Percentiles rank a stretch among this genome's conserved stretches.
Evolutionary conservation across 2,329 filamentous ascomycete species (phyloP).

Genomic region (Achaetomium macrosporum): DNA sequence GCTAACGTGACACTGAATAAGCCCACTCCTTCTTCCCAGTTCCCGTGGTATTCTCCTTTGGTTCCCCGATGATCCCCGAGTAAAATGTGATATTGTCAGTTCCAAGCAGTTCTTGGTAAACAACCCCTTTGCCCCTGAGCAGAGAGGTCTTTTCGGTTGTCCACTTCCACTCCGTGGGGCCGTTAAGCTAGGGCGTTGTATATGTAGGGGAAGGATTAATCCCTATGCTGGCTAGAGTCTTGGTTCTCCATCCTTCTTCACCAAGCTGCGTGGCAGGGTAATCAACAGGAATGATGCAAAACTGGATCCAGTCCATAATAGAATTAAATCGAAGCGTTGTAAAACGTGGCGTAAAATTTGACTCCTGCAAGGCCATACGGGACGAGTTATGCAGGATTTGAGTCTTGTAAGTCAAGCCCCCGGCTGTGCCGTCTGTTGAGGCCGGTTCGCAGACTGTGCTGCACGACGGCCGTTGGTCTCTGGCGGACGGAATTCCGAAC

Average conservation of each 20-base stretch:
- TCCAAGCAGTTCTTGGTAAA: too few species aligned
- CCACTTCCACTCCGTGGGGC: too few species aligned
- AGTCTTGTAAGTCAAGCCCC: not conserved
- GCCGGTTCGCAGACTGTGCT: not conserved
- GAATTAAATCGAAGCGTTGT: slow-evolving; percentile 5
- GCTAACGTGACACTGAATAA: not conserved
- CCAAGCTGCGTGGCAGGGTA: not conserved
- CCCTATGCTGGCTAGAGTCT: not conserved
- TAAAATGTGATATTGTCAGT: not conserved
- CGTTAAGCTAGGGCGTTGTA: too few species aligned
- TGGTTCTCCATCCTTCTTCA: not conserved
- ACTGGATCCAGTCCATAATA: slow-evolving; percentile 11
- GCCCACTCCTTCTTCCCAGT: not conserved
- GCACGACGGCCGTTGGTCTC: not conserved
- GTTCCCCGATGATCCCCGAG: not conserved
- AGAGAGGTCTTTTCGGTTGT: too few species aligned
- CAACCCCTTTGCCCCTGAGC: too few species aligned
- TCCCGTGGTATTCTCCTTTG: slow-evolving; percentile 9
- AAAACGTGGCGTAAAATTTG: not conserved
- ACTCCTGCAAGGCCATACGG: not conserved
- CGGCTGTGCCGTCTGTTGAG: slow-evolving; percentile 6
- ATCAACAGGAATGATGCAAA: not conserved
- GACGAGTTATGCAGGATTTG: not conserved
- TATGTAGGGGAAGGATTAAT: too few species aligned
- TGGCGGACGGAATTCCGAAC: slow-evolving; percentile 8